Conservation (phyloP, 1,139 yeast genomes). For the Lodderomyces parapsilosis region DNA sequence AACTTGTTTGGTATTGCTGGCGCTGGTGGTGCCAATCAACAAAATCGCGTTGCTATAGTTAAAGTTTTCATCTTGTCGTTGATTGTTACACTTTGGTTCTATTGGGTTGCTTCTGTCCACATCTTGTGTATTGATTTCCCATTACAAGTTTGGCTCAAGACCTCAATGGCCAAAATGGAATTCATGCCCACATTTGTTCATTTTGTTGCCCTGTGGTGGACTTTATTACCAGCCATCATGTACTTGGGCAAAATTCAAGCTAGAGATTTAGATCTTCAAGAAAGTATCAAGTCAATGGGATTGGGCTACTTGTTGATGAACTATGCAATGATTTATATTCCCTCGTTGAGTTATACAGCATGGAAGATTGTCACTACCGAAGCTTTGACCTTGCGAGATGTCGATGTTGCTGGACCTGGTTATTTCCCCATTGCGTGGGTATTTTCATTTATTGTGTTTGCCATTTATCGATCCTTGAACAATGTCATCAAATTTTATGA, state of each 20-base stretch:
- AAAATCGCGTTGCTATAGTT: conserved; percentile 1
- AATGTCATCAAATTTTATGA: conserved; percentile 16
- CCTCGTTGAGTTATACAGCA: conserved; percentile 13
- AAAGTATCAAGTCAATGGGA: not conserved
- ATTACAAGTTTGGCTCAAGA: conserved; percentile 10
- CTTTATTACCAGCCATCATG: conserved; percentile 18
- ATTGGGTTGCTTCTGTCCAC: conserved; percentile 26
- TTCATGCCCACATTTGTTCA: conserved; percentile 17
- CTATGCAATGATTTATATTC: conserved; percentile 16
- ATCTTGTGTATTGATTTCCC: conserved; percentile 27
- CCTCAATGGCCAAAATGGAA: conserved; percentile 6
- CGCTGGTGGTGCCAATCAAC: conserved; percentile 5
- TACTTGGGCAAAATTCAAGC: not conserved
- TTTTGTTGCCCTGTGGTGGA: conserved; percentile 23
- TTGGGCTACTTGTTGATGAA: conserved; percentile 11
- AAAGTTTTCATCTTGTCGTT: not conserved
- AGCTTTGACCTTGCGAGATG: not conserved
- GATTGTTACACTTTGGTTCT: conserved; percentile 15
- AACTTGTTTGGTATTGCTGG: not conserved
- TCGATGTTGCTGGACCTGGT: not conserved
- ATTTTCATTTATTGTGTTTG: conserved; percentile 15
- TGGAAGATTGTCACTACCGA: not conserved
- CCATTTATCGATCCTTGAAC: conserved; percentile 13
- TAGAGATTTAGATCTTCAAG: not conserved
- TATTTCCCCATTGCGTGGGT: not conserved